A percentile compares a stretch with the other conserved stretches of the same genome.
Conservation (phyloP, 129 eudicot species). For the Flaveria robusta region DNA sequence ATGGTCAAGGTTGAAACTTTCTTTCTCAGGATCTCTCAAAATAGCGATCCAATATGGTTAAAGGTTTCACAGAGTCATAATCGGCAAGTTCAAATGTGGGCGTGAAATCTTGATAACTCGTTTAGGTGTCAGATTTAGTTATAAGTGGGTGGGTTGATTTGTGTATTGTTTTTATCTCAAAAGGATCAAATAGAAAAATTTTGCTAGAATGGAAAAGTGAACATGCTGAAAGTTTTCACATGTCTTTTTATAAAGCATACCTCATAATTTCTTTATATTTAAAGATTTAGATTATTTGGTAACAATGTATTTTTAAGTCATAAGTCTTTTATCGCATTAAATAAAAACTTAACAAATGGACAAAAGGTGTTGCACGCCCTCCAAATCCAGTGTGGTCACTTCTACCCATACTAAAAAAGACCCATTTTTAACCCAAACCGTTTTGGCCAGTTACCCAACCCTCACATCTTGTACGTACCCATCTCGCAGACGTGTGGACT, state of each 20-base stretch:
- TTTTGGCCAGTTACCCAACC: not conserved
- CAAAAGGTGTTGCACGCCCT: not conserved
- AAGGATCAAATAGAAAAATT: not conserved
- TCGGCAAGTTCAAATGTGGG: not conserved
- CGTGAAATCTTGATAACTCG: not conserved
- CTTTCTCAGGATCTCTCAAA: not conserved
- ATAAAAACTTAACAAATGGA: not conserved
- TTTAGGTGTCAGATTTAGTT: not conserved
- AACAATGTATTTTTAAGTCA: not conserved
- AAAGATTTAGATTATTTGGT: not conserved
- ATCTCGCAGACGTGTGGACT: constrained; percentile 68
- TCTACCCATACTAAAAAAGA: not conserved
- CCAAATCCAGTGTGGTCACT: not conserved
- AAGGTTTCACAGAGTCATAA: not conserved
- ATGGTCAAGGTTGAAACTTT: constrained; percentile 18
- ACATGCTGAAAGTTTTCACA: not conserved
- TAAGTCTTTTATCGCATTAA: not conserved
- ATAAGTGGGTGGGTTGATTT: too few relatives aligned
- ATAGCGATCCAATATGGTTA: not conserved
- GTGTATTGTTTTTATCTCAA: not conserved
- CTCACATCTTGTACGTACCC: constrained; percentile 45
- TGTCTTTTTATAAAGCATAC: too few relatives aligned
- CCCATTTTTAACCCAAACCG: not conserved
- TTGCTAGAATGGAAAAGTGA: not conserved
- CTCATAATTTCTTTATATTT: not conserved